These are phyloP conservation scores for Paxillus ammoniavirescens DNA, from an alignment of 768 basidiomycete genomes.

Conservation along the genomic window DNA sequence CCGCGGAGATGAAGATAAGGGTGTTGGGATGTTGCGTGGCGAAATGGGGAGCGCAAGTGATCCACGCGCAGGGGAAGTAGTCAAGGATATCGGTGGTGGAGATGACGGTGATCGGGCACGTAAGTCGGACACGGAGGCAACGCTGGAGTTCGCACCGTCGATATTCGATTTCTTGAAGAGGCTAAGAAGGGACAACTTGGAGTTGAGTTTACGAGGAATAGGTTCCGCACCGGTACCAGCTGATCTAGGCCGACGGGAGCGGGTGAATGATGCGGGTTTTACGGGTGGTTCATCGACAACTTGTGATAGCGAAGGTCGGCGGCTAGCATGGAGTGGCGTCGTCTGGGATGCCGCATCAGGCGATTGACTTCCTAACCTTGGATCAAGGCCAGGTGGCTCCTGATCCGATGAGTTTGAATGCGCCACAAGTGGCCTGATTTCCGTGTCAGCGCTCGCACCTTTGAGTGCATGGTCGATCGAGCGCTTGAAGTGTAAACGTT, in stretches of 20 bases:
- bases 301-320: constrained; percentile 72
- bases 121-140: constrained; percentile 31
- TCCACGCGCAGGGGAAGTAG: constrained; percentile 15
- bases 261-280: constrained; percentile 29
- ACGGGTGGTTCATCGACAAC: constrained; percentile 36
- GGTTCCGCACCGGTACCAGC: constrained; percentile 66
- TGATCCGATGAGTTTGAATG: constrained; percentile 14
- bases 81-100: constrained; percentile 24
- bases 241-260: constrained; percentile 62
- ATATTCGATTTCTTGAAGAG: constrained; percentile 64
- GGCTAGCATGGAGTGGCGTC: constrained; percentile 33
- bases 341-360: constrained; percentile 1
- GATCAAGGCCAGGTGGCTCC: constrained; percentile 6
- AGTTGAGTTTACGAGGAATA: constrained; percentile 48
- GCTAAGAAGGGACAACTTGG: constrained; percentile 73
- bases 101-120: constrained; percentile 27
- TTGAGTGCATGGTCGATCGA: constrained; percentile 75
- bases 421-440: constrained; percentile 19
- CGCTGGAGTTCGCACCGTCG: constrained; percentile 35
- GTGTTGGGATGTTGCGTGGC: constrained; percentile 20
- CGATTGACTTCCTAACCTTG: constrained; percentile 3
- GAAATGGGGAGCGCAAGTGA: constrained; percentile 27
- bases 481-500: constrained; percentile 68
- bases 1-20: constrained; percentile 31
- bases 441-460: constrained; percentile 33